Percentiles rank a stretch among this genome's conserved stretches.
phyloP scores from a whole-genome alignment of 805 yeast genomes.

The Candida ponderosae region DNA sequence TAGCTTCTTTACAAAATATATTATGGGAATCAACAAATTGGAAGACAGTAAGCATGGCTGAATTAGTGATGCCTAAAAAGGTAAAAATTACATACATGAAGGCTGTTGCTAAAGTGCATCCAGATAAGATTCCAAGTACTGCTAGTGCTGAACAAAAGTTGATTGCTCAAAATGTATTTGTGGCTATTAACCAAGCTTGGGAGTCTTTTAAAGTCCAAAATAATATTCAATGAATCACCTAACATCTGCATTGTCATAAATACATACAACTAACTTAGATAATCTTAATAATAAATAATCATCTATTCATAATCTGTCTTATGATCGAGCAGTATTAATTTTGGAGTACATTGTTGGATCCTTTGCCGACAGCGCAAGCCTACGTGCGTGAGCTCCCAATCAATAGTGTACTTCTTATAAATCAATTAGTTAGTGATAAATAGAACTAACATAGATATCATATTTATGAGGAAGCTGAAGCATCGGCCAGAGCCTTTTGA shows the following conservation, averaged over 20 bases:
- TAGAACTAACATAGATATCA: constrained; percentile 11
- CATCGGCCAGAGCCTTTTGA: constrained; percentile 25
- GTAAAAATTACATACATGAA: constrained; percentile 84
- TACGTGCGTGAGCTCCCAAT: too few relatives aligned
- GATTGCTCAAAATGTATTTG: constrained; percentile 84
- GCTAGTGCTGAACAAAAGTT: constrained; percentile 64
- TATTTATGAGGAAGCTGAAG: not conserved
- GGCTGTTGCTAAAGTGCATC: constrained; percentile 83
- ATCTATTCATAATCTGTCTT: too few relatives aligned
- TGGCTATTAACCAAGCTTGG: constrained; percentile 84
- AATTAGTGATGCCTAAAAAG: constrained; percentile 80
- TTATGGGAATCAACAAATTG: constrained; percentile 63
- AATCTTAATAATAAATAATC: too few relatives aligned
- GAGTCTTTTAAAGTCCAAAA: constrained; percentile 64
- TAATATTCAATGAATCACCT: constrained; percentile 24
- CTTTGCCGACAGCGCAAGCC: too few relatives aligned
- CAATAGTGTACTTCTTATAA: too few relatives aligned
- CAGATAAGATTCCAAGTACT: constrained; percentile 66
- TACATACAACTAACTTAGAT: not conserved
- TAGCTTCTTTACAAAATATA: constrained; percentile 60
- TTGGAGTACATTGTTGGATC: too few relatives aligned
- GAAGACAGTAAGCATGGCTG: constrained; percentile 61
- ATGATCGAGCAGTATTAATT: too few relatives aligned
- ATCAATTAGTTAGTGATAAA: too few relatives aligned
- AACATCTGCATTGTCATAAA: not conserved